Percentiles rank a stretch among this genome's conserved stretches.
Evolutionary conservation across 2,329 filamentous ascomycete species (phyloP).

Genomic region (Metarhizium brunneum): DNA sequence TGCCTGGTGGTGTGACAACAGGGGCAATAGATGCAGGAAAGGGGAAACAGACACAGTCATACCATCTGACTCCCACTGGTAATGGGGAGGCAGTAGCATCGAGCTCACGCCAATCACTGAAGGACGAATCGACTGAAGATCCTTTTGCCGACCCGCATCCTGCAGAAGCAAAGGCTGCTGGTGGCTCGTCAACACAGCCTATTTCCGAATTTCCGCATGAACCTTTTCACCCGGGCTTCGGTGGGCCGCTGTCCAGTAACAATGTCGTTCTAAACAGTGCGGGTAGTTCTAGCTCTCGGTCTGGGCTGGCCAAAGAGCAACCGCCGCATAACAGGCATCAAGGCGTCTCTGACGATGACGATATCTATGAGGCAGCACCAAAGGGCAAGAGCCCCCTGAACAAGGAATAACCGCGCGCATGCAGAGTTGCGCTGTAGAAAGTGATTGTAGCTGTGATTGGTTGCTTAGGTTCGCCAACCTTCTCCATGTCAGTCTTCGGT

Average conservation of each 20-base stretch:
- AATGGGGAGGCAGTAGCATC: conserved; percentile 10
- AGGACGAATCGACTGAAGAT: conserved; percentile 22
- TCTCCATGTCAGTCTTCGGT: neutral
- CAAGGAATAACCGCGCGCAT: conserved; percentile 17
- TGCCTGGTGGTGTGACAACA: neutral
- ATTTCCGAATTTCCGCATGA: conserved; percentile 21
- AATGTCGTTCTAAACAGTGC: neutral
- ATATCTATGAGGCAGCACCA: conserved; percentile 30
- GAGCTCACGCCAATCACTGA: conserved; percentile 14
- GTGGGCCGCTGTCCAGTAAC: conserved; percentile 4
- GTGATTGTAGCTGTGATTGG: neutral
- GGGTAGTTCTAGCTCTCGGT: conserved; percentile 10
- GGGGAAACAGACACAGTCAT: conserved; percentile 24
- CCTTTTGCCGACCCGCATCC: conserved; percentile 23
- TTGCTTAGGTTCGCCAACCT: neutral
- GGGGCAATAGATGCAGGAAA: conserved; percentile 17
- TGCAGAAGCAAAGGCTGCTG: conserved; percentile 1
- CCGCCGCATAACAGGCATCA: conserved; percentile 10
- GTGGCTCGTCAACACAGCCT: conserved; percentile 9
- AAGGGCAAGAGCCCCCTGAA: conserved; percentile 28
- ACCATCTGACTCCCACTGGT: conserved; percentile 12
- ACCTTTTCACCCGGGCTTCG: conserved; percentile 30
- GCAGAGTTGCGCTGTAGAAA: neutral
- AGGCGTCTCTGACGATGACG: conserved; percentile 26
- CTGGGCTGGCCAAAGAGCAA: conserved; percentile 9